Evolutionary conservation across 2,329 filamentous ascomycete species (phyloP), one percentile per base, ranked within the genome.

Genomic region (Cladosporium sp.): DNA sequence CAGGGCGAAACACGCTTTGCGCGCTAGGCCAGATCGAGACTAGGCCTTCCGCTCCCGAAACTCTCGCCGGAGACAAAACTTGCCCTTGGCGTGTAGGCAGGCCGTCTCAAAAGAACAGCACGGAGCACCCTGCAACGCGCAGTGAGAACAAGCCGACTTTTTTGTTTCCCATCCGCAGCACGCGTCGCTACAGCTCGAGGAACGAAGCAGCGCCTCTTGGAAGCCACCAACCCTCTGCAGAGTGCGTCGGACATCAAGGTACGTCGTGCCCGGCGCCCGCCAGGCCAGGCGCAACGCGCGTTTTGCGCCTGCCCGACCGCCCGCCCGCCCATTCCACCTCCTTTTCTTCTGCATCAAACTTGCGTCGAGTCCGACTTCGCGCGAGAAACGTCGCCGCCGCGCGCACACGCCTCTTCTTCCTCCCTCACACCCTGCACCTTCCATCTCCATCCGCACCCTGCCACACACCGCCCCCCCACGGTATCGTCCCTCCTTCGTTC

Each of bases 101-200:
- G n/a, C 47, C 28, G 28, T 49, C 32, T 49, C 47, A 24, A 37
- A 51, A 37, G 28, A 32, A 32, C 28, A 20, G 48, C 48, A 39
- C 48, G 22, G 51, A 22, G 37, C 51, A 45, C 39, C 51, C 51
- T 54, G 51, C 40, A 47, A 47, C 52, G 52, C 52, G 52, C 52
- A 47, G 37, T 28, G 13, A 36, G 37, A 24, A 28, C 50, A 25
- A 40, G 37, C 37, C 36, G 19, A 42, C 51, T 55, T 55, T 55
- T 55, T 42, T 52, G 36, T 52, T 42, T 52, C 36, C 17, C 24
- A 10, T 15, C 20, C 20, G 36, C 40, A 47, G n/a, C 20, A 55
- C 52, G 52, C 52, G 52, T 55, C 32, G 28, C 22, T n/a, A n/a
- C 39, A 22, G 25, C 24, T 39, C 13, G n/a, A n/a, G 7, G 17